Evolutionary conservation across 352 stramenopile species (phyloP).

Genomic region (Phytophthora constricta): DNA sequence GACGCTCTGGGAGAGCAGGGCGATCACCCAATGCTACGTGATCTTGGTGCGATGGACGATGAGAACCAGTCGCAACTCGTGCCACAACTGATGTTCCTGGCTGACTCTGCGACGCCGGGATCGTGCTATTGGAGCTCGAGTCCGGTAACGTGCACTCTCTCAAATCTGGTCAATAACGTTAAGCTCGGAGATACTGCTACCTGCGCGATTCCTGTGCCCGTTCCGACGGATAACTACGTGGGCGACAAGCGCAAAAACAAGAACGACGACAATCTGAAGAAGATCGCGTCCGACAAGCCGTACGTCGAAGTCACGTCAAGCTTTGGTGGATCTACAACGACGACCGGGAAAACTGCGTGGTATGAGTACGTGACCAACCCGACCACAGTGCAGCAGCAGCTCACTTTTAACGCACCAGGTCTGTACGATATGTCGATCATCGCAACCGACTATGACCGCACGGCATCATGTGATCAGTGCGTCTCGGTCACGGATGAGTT

Average conservation of each 20-base stretch:
- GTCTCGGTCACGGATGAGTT: conserved; percentile 32
- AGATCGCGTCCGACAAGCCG: neutral
- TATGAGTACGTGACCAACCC: conserved; percentile 12
- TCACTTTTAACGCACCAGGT: conserved; percentile 28
- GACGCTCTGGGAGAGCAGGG: neutral
- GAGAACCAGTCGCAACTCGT: neutral
- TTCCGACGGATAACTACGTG: conserved; percentile 69
- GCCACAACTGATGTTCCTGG: neutral
- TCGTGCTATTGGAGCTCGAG: neutral
- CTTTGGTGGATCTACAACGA: neutral
- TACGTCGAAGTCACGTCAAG: conserved; percentile 15
- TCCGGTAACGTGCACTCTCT: neutral
- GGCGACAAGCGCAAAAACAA: conserved; percentile 42
- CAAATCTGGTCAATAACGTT: neutral
- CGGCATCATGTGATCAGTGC: conserved; percentile 27
- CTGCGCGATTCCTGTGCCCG: conserved; percentile 23
- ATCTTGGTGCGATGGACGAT: neutral
- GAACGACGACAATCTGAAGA: conserved; percentile 10
- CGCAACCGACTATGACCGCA: conserved; percentile 26
- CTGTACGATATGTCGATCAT: conserved; percentile 32
- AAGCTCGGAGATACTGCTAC: conserved; percentile 5
- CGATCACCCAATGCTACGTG: neutral
- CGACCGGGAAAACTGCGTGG: conserved; percentile 1
- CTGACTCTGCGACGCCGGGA: neutral
- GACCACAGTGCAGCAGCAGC: conserved; percentile 6